phyloP scores from a whole-genome alignment of 805 yeast species.

The Saccharomycopsis amapae region DNA sequence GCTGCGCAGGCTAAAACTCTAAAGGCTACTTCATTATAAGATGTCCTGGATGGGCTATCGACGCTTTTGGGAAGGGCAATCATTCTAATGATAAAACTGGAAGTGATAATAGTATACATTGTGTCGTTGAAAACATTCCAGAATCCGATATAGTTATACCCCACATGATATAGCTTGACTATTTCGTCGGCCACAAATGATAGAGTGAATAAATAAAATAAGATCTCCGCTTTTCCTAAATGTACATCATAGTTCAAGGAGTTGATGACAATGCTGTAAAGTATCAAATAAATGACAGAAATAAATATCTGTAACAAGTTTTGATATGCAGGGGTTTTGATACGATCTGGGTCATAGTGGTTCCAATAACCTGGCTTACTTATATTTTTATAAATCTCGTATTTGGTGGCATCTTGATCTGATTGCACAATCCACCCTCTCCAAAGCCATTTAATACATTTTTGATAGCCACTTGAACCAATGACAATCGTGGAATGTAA shows the following conservation, averaged over 20 bases:
- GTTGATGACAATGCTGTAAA: slow-evolving; percentile 49
- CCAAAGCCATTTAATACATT: slow-evolving; percentile 89
- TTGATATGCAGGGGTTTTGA: slow-evolving; percentile 81
- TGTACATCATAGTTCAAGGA: slow-evolving; percentile 21
- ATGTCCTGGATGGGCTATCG: slow-evolving; percentile 23
- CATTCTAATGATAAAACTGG: slow-evolving; percentile 50
- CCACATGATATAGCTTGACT: slow-evolving; percentile 68
- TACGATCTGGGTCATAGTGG: slow-evolving; percentile 77
- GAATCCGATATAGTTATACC: slow-evolving; percentile 62
- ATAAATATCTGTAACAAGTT: slow-evolving; percentile 63
- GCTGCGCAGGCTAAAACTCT: slow-evolving; percentile 72
- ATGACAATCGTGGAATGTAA: slow-evolving; percentile 73
- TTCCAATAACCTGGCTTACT: slow-evolving; percentile 44
- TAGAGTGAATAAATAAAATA: slow-evolving; percentile 58
- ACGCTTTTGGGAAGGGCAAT: slow-evolving; percentile 28
- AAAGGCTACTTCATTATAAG: slow-evolving; percentile 52
- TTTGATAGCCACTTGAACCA: slow-evolving; percentile 74
- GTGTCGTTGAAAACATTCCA: slow-evolving; percentile 73
- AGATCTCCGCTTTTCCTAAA: slow-evolving; percentile 42
- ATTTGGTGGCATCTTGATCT: slow-evolving; percentile 59
- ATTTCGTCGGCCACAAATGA: slow-evolving; percentile 65
- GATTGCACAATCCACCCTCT: slow-evolving; percentile 87
- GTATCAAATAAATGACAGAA: slow-evolving; percentile 51
- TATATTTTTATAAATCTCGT: slow-evolving; percentile 55
- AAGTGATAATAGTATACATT: slow-evolving; percentile 49